Conservation (phyloP, 495 filamentous ascomycete genomes). For the Xylaria bambusicola region DNA sequence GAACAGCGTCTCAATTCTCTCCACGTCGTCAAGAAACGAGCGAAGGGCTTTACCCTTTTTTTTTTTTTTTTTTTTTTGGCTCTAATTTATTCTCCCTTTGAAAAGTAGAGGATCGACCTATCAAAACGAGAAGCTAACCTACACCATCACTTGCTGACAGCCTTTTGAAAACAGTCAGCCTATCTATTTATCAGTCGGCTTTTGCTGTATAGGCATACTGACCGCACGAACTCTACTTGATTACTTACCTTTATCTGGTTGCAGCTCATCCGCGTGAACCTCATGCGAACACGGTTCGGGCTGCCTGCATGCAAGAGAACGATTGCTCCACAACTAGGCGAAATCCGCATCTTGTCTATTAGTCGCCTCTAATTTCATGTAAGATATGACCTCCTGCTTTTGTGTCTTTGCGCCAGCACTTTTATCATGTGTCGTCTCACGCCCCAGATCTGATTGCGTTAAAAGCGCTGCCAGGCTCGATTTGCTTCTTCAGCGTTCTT, state of each 20-base stretch:
- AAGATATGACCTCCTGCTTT: slow-evolving; percentile 12
- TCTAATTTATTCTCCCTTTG: no score
- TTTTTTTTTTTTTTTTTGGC: no score
- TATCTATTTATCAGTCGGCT: slow-evolving; percentile 14
- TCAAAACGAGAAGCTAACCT: slow-evolving; percentile 20
- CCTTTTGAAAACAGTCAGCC: slow-evolving; percentile 28
- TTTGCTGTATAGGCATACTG: slow-evolving; percentile 28
- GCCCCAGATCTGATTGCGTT: neutral
- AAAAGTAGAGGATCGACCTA: neutral
- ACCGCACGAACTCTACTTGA: slow-evolving; percentile 39
- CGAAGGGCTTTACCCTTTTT: no score
- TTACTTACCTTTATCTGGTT: slow-evolving; percentile 42
- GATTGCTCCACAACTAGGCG: slow-evolving; percentile 31
- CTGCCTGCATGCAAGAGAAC: slow-evolving; percentile 50
- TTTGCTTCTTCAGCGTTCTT: neutral
- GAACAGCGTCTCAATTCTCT: slow-evolving; percentile 37
- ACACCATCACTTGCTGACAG: slow-evolving; percentile 30
- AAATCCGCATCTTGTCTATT: slow-evolving; percentile 17
- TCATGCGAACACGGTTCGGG: slow-evolving; percentile 55
- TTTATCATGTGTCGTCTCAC: neutral
- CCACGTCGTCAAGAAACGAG: slow-evolving; percentile 15
- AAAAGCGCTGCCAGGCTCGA: neutral
- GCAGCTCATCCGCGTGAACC: slow-evolving; percentile 40
- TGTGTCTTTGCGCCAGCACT: neutral
- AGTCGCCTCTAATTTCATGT: slow-evolving; percentile 11